These are phyloP conservation scores for Starmerella geochares DNA, from an alignment of 805 yeast species.

Conservation along the genomic window DNA sequence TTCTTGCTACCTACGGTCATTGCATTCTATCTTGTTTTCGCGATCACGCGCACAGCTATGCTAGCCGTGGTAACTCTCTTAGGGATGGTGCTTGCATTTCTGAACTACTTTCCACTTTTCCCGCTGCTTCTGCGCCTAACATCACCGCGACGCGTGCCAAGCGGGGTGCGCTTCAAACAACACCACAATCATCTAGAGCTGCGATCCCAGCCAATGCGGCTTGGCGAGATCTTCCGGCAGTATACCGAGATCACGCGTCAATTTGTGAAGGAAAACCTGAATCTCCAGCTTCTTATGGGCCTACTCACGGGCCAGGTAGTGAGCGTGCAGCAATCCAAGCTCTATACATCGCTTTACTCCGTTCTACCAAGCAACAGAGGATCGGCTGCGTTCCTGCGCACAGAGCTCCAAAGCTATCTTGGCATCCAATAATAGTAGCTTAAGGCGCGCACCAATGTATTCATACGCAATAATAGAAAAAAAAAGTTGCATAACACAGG, in stretches of 20 bases:
- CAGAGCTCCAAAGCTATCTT: slow-evolving; percentile 11
- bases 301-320: slow-evolving; percentile 41
- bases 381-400: slow-evolving; percentile 20
- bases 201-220: slow-evolving; percentile 38
- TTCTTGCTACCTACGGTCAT: slow-evolving; percentile 78
- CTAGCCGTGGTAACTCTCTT: slow-evolving; percentile 41
- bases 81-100: slow-evolving; percentile 50
- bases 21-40: slow-evolving; percentile 73
- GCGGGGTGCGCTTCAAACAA: slow-evolving; percentile 38
- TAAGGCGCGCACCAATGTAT: too few relatives aligned
- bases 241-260: slow-evolving; percentile 28
- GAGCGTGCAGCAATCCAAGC: slow-evolving; percentile 39
- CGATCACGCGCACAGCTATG: slow-evolving; percentile 45
- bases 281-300: slow-evolving; percentile 33
- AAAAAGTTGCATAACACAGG: too few relatives aligned
- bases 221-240: slow-evolving; percentile 41
- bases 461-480: too few relatives aligned
- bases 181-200: slow-evolving; percentile 25
- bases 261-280: slow-evolving; percentile 10
- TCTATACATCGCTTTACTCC: slow-evolving; percentile 45
- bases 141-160: slow-evolving; percentile 61
- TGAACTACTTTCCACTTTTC: slow-evolving; percentile 82
- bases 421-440: too few relatives aligned
- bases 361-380: slow-evolving; percentile 40
- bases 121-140: slow-evolving; percentile 68